Percentiles rank a stretch among this genome's conserved stretches.
Conservation (phyloP, 2,329 filamentous ascomycete genomes). For the Didymella sp. region DNA sequence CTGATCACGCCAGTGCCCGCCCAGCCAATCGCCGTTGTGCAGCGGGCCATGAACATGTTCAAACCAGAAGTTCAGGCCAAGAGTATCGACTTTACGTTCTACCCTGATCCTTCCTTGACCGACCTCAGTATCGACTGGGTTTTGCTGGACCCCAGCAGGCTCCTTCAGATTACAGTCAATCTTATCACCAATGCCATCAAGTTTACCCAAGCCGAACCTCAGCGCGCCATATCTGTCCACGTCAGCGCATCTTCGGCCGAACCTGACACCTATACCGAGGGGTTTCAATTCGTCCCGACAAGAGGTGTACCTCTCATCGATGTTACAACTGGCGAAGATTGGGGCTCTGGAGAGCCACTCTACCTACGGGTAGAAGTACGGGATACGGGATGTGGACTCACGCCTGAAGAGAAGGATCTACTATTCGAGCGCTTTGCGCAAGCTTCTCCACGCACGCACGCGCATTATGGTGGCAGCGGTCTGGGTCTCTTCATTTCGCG, state of each 20-base stretch:
- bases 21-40: slow-evolving; percentile 46
- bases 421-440: slow-evolving; percentile 45
- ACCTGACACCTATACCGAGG: slow-evolving; percentile 26
- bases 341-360: slow-evolving; percentile 37
- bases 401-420: slow-evolving; percentile 38
- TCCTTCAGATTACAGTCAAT: slow-evolving; percentile 53
- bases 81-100: slow-evolving; percentile 39
- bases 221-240: slow-evolving; percentile 49
- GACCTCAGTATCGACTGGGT: slow-evolving; percentile 50
- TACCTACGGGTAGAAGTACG: slow-evolving; percentile 42
- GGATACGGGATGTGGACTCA: slow-evolving; percentile 45
- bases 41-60: slow-evolving; percentile 49
- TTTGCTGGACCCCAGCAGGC: slow-evolving; percentile 51
- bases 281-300: slow-evolving; percentile 39
- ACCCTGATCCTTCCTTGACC: slow-evolving; percentile 45
- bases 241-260: slow-evolving; percentile 48
- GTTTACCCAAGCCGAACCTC: slow-evolving; percentile 50
- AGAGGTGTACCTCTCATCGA: slow-evolving; percentile 23
- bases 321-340: slow-evolving; percentile 34
- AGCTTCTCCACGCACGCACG: slow-evolving; percentile 46
- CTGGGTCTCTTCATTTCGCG: slow-evolving; percentile 49
- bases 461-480: slow-evolving; percentile 46
- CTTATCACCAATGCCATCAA: slow-evolving; percentile 58
- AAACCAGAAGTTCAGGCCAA: slow-evolving; percentile 44
- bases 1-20: slow-evolving; percentile 49